Percentiles rank a stretch among this genome's conserved stretches.
Evolutionary conservation across 371 early-diverging fungal species (phyloP).

Genomic region (Mucor mucedo): DNA sequence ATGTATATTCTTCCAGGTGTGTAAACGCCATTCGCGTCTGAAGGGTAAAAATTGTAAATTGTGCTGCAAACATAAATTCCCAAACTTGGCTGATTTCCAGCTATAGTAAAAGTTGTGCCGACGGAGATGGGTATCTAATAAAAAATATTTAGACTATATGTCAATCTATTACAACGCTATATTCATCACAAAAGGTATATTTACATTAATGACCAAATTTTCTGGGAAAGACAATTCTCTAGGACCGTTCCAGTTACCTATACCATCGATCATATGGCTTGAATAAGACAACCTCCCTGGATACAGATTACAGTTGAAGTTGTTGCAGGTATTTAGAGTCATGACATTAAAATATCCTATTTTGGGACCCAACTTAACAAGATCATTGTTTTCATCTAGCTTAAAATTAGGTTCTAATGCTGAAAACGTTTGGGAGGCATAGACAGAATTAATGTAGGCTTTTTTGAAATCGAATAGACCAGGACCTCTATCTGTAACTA

Average conservation of each 20-base stretch:
- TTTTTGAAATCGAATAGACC: conserved; percentile 4
- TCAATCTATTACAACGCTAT: too few species aligned
- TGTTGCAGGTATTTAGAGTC: conserved; percentile 1
- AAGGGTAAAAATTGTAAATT: conserved; percentile 34
- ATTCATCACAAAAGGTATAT: conserved; percentile 20
- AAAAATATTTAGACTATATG: not conserved
- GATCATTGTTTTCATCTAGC: not conserved
- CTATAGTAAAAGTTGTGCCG: conserved; percentile 17
- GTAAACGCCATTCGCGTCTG: conserved; percentile 17
- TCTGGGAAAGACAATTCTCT: conserved; percentile 1
- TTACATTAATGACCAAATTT: too few species aligned
- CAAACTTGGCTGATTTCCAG: conserved; percentile 6
- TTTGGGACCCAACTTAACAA: not conserved
- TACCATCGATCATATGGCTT: conserved; percentile 13
- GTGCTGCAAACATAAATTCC: conserved; percentile 17
- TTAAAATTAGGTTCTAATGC: not conserved
- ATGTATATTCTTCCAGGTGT: conserved; percentile 10
- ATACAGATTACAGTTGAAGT: not conserved
- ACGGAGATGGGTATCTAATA: conserved; percentile 31
- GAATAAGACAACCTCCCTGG: not conserved
- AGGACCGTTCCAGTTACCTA: conserved; percentile 29
- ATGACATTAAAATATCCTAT: not conserved
- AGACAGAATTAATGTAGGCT: not conserved
- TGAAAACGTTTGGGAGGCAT: not conserved
- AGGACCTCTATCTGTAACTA: not conserved